phyloP scores from a whole-genome alignment of 345 rosid genomes.

The Salix suchowensis region DNA sequence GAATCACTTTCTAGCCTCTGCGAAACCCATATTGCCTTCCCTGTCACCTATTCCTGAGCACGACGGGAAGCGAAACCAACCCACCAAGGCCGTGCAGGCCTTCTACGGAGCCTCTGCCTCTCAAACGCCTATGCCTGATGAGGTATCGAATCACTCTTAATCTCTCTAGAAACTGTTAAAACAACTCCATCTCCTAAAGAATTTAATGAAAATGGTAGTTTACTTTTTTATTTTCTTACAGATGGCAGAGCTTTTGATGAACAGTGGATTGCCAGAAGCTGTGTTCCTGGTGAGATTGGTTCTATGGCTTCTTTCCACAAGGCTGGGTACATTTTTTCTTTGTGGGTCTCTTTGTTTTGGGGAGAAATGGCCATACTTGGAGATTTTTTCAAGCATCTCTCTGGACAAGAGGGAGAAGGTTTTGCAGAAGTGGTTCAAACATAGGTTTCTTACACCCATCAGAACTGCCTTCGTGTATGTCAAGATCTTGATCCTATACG shows the following conservation, averaged over 20 bases:
- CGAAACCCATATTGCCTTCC: constrained; percentile 54
- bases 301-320: constrained; percentile 46
- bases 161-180: not conserved
- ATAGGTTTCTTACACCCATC: constrained; percentile 42
- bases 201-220: not conserved
- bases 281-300: constrained; percentile 39
- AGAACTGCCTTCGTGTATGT: constrained; percentile 45
- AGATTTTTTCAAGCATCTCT: constrained; percentile 39
- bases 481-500: constrained; percentile 40
- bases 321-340: constrained; percentile 63
- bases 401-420: constrained; percentile 58
- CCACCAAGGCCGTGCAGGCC: constrained; percentile 23
- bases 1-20: constrained; percentile 44
- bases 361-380: constrained; percentile 45
- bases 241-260: constrained; percentile 38
- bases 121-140: constrained; percentile 31
- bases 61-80: constrained; percentile 13
- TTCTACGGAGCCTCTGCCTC: constrained; percentile 51
- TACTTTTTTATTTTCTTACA: constrained; percentile 6
- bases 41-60: constrained; percentile 8
- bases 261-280: constrained; percentile 24
- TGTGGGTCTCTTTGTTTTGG: constrained; percentile 55
- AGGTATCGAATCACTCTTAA: constrained; percentile 25
- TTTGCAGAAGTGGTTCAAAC: constrained; percentile 45
- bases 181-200: not conserved